Conservation (phyloP, 345 rosid species). For the Lepidium didymum region DNA sequence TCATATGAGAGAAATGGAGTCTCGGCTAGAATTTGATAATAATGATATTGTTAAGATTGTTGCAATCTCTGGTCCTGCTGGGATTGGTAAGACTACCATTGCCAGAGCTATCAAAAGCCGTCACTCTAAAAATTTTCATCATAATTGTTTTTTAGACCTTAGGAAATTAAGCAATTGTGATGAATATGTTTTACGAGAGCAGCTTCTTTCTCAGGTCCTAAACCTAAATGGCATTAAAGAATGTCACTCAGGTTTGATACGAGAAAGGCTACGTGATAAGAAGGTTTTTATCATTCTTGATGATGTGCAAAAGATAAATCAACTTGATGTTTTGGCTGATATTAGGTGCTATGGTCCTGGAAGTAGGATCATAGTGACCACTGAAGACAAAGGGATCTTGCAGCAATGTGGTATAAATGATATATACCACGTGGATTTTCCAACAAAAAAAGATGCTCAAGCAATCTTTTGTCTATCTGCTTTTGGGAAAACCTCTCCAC, state of each 20-base stretch:
- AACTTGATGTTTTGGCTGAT: background rate
- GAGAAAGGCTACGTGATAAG: background rate
- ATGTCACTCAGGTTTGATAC: background rate
- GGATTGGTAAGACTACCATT: too few relatives aligned
- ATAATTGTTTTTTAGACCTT: too few relatives aligned
- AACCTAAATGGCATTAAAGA: background rate
- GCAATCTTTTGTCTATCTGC: background rate
- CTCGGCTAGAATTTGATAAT: too few relatives aligned
- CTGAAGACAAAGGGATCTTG: background rate
- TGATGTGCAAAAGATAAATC: background rate
- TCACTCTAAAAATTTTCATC: too few relatives aligned
- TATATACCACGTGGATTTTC: background rate
- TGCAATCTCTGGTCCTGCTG: too few relatives aligned
- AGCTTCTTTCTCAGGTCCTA: background rate
- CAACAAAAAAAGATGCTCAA: background rate
- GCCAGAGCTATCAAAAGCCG: too few relatives aligned
- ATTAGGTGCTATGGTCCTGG: background rate
- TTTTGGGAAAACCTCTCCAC: background rate
- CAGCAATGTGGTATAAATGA: background rate
- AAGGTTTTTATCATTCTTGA: too few relatives aligned
- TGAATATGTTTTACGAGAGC: too few relatives aligned
- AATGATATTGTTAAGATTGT: too few relatives aligned
- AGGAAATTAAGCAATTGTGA: too few relatives aligned
- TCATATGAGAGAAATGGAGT: too few relatives aligned
- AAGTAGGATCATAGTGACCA: background rate